These are phyloP conservation scores for Hygrophila difformis DNA, from an alignment of 257 asterid species.

Conservation along the genomic window DNA sequence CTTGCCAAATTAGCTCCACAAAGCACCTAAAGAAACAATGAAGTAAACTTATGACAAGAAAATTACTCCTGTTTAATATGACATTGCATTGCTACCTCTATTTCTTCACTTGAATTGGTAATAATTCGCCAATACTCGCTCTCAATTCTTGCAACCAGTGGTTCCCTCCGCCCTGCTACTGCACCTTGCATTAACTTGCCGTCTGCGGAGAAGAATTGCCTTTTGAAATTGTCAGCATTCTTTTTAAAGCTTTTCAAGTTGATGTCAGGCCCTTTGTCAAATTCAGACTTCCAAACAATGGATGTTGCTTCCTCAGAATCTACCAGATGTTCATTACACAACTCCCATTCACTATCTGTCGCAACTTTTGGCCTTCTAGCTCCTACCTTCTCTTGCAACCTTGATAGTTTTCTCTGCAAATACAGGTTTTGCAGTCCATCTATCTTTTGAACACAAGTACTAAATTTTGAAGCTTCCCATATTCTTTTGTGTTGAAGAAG, in stretches of 20 bases:
- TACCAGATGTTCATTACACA: conserved; percentile 14
- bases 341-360: conserved; percentile 13
- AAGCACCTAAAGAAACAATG: conserved; percentile 52
- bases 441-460: conserved; percentile 42
- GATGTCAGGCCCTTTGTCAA: conserved; percentile 47
- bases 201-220: conserved; percentile 41
- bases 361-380: conserved; percentile 25
- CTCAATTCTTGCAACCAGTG: conserved; percentile 47
- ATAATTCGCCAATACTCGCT: conserved; percentile 87
- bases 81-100: conserved; percentile 51
- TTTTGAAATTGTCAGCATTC: conserved; percentile 69
- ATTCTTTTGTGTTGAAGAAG: conserved; percentile 28
- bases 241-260: conserved; percentile 50
- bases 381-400: conserved; percentile 24
- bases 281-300: conserved; percentile 19
- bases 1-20: conserved; percentile 28
- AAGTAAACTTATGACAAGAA: conserved; percentile 16
- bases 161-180: conserved; percentile 21
- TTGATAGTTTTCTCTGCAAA: conserved; percentile 24
- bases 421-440: conserved; percentile 32
- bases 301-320: conserved; percentile 23
- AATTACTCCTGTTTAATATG: conserved; percentile 2
- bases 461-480: conserved; percentile 41
- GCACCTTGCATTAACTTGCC: conserved; percentile 16
- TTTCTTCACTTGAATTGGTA: conserved; percentile 62